Evolutionary conservation across 805 yeast genomes (phyloP), one percentile per base, ranked within the genome.

Genomic region (Groenewaldozyma tartarivorans): DNA sequence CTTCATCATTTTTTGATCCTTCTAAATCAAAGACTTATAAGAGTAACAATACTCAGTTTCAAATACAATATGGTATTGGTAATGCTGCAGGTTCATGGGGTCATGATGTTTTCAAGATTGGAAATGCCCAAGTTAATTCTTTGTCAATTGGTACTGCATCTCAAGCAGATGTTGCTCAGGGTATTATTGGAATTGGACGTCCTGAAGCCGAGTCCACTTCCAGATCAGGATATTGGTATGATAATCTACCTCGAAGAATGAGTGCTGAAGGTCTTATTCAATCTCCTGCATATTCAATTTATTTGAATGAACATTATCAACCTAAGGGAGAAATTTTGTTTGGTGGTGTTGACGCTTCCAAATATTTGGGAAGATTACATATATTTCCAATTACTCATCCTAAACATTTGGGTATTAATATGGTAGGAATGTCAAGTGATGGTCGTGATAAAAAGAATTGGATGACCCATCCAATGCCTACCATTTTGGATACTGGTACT

Each of bases 71-170:
- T 52, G 69, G 69, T 13, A 80, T 75, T 48, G 63, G 64, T 19
- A 58, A 69, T 5, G 77, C 77, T 7, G 48, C 54, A 7, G 84
- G 83, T 9, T 45, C 49, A 9, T 78, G 78, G 75, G 94, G 83
- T 16, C 60, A 66, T 35, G 96, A 88, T 52, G 62, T 62, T 37
- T 70, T 88, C 18, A 49, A 53, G 7, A 58, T 85, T 41, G 77
- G 78, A 37, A 73, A 70, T 38, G 65, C 73, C 11, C 60, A 68
- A 2, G 63, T 83, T 16, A 51, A 67, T 2, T 61, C 64, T 39
- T 61, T 84, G 33, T 77, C 88, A 5, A 73, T 88, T 60, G 96
- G 94, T 1, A 75, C 85, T 15, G 92, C 85, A 3, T 77, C 75
- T 54, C 57, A 60, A 31, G 72, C 85, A 3, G 76, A 77, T 46